phyloP scores from a whole-genome alignment of 352 stramenopile species.

The Globisporangium solare region DNA sequence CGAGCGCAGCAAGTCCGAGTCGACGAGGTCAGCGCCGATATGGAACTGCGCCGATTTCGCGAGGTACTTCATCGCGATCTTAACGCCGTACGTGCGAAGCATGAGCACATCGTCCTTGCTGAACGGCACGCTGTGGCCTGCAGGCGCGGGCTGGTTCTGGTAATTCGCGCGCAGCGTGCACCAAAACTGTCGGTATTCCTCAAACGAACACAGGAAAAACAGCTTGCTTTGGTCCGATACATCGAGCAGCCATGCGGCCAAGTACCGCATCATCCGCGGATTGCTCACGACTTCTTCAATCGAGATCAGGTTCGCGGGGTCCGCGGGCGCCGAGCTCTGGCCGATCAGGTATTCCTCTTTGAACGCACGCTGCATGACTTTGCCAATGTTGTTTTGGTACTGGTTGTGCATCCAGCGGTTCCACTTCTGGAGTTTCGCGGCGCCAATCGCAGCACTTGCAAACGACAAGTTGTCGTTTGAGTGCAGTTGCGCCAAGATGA shows the following conservation, averaged over 20 bases:
- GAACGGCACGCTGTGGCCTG: slow-evolving; percentile 32
- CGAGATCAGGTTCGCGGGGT: slow-evolving; percentile 53
- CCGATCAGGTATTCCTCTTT: slow-evolving; percentile 51
- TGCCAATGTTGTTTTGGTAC: slow-evolving; percentile 70
- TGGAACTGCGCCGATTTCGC: slow-evolving; percentile 75
- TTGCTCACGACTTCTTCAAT: slow-evolving; percentile 80
- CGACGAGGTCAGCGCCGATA: slow-evolving; percentile 58
- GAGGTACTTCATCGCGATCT: slow-evolving; percentile 85
- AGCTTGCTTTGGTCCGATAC: slow-evolving; percentile 65
- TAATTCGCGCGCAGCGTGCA: slow-evolving; percentile 67
- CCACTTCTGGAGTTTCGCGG: slow-evolving; percentile 82
- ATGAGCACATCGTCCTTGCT: slow-evolving; percentile 83
- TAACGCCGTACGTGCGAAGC: slow-evolving; percentile 80
- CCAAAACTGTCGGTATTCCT: slow-evolving; percentile 73
- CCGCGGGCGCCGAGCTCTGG: slow-evolving; percentile 19
- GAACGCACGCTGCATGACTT: slow-evolving; percentile 59
- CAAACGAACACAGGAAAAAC: slow-evolving; percentile 78
- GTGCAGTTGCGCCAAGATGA: slow-evolving; percentile 54
- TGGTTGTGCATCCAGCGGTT: slow-evolving; percentile 75
- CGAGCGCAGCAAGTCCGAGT: slow-evolving; percentile 49
- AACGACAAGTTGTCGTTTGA: slow-evolving; percentile 18
- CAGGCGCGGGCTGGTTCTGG: slow-evolving; percentile 19
- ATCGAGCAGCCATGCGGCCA: slow-evolving; percentile 55
- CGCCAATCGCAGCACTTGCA: slow-evolving; percentile 22
- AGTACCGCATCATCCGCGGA: slow-evolving; percentile 78